Base-by-base conservation (phyloP, 495 filamentous ascomycete genomes). In the Hypoxylon fuscum region DNA sequence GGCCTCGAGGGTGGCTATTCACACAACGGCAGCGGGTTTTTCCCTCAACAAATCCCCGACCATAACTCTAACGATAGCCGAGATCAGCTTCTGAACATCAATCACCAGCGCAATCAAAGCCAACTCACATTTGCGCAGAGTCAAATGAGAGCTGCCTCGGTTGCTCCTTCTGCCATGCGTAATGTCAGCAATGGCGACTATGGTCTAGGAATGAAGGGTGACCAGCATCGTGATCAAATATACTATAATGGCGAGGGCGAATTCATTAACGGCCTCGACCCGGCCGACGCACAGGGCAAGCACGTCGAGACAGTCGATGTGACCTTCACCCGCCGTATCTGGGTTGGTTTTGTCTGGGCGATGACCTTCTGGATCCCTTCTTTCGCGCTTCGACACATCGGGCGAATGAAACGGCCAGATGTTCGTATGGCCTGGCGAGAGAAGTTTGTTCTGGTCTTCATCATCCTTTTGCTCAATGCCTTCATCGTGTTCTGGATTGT, bases 351-450 rank as follows among this genome's bases (percentile, higher is more conserved):
- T 18, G 90, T 94, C 10, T 98, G 93, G 94, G 80, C 84, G 3
- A 59, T 93, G 43, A 98, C 95, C 1, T 98, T 91, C 69, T 98
- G 92, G 92, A 96, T 97, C 61, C 95, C 95, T 1, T 97, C 93
- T 1, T 92, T 92, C 46, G 47, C 87, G 0, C 83, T 98, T 1
- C 80, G 80, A n/a, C 89, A 83, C 48, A 64, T 98, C 59, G 95
- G 95, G 14, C 89, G 95, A 15, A 98, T 98, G 95, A 96, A 96
- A 76, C 87, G 95, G 37, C 95, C 95, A 1, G 95, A 98, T 76
- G 90, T 98, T 37, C 89, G 95, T 1, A 90, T 98, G 85, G 95
- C 95, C 4, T 98, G 95, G 95, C 81, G 94, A 71, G 95, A 98
- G 67, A 98, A 98, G 75, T 32, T 98, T 34, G 87, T 96, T 4